phyloP scores from a whole-genome alignment of 1,284 basidiomycete species.

The Mycosarcoma maydis region DNA sequence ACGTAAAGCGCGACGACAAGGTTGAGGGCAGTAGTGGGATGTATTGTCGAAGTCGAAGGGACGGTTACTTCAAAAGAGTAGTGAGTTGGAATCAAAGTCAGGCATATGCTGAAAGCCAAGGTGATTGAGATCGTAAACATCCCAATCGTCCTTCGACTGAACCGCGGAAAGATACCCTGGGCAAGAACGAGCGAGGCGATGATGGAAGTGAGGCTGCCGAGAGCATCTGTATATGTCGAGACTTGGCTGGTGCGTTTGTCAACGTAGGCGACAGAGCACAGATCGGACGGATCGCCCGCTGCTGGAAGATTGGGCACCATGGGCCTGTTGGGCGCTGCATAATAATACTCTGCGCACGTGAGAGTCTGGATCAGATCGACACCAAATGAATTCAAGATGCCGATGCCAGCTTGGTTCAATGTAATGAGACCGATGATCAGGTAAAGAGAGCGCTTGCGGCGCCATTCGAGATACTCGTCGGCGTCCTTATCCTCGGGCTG shows the following conservation, averaged over 20 bases:
- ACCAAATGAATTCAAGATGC: constrained; percentile 14
- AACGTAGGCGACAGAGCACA: constrained; percentile 28
- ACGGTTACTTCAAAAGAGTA: constrained; percentile 33
- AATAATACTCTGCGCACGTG: constrained; percentile 40
- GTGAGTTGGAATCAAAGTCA: constrained; percentile 26
- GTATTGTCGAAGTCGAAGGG: constrained; percentile 18
- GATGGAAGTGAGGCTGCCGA: constrained; percentile 11
- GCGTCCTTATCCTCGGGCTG: constrained; percentile 32
- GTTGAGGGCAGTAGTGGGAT: constrained; percentile 20
- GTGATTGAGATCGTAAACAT: background rate
- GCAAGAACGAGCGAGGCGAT: constrained; percentile 22
- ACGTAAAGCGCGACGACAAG: constrained; percentile 1
- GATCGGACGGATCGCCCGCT: constrained; percentile 12
- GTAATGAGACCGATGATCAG: constrained; percentile 16
- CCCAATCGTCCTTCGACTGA: constrained; percentile 16
- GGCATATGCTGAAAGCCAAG: background rate
- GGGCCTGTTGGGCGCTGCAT: constrained; percentile 6
- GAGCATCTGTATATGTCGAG: constrained; percentile 6
- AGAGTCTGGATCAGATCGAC: constrained; percentile 33
- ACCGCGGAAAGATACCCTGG: constrained; percentile 15
- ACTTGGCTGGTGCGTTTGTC: constrained; percentile 35
- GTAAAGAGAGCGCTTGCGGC: constrained; percentile 15
- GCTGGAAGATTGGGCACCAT: constrained; percentile 17
- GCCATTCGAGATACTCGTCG: constrained; percentile 20
- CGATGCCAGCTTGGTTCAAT: constrained; percentile 13